Evolutionary conservation across 345 rosid species (phyloP).

Genomic region (Salix koriyanagi): DNA sequence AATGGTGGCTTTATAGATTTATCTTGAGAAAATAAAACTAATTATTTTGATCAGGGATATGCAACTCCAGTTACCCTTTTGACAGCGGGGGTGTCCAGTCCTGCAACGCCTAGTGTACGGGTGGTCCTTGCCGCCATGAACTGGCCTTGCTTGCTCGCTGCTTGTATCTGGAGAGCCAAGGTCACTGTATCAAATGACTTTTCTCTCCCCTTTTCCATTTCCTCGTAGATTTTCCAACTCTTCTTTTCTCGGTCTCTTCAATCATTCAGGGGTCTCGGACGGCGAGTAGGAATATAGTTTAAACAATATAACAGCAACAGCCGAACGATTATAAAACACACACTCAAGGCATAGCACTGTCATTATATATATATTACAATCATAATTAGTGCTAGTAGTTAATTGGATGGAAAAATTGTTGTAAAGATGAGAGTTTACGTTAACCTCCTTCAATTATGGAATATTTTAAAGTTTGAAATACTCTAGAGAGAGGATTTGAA

Average conservation of each 20-base stretch:
- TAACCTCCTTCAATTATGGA: too few species aligned
- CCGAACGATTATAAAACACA: neutral
- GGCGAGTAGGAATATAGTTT: slow-evolving; percentile 31
- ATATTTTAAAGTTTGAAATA: too few species aligned
- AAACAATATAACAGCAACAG: too few species aligned
- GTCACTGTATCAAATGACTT: slow-evolving; percentile 36
- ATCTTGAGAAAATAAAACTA: too few species aligned
- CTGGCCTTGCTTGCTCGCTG: slow-evolving; percentile 20
- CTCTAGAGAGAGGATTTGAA: too few species aligned
- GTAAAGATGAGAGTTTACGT: too few species aligned
- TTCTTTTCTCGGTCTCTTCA: slow-evolving; percentile 28
- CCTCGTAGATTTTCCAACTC: slow-evolving; percentile 34
- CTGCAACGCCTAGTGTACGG: slow-evolving; percentile 61
- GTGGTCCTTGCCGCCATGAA: slow-evolving; percentile 25
- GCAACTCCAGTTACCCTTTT: slow-evolving; percentile 4
- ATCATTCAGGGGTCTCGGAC: slow-evolving; percentile 32
- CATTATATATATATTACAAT: too few species aligned
- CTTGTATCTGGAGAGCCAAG: slow-evolving; percentile 30
- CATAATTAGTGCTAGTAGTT: too few species aligned
- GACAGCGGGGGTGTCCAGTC: slow-evolving; percentile 40
- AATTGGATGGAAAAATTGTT: too few species aligned
- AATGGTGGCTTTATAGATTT: too few species aligned
- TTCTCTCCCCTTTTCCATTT: slow-evolving; percentile 35
- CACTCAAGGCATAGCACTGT: too few species aligned
- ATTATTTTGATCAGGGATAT: too few species aligned